phyloP scores from a whole-genome alignment of 2,329 filamentous ascomycete genomes.

The Fusarium concolor region DNA sequence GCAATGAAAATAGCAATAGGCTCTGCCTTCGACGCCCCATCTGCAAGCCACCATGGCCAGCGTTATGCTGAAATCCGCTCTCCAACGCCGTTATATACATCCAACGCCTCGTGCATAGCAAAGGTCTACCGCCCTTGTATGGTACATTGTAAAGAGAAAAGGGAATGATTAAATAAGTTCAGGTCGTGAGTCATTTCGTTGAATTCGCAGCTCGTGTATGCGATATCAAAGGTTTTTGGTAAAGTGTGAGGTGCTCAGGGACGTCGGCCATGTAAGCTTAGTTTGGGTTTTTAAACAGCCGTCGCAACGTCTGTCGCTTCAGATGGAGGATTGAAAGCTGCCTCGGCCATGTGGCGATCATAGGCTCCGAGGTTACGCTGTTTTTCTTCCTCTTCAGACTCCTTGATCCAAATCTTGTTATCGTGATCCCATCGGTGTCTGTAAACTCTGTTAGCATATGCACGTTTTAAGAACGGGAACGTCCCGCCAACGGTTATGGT shows the following conservation, averaged over 20 bases:
- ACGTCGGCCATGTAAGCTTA: background rate
- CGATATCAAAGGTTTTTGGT: background rate
- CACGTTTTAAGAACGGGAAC: background rate
- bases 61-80: constrained; percentile 10
- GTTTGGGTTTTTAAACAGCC: background rate
- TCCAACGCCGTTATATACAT: constrained; percentile 33
- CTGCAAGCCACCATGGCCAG: constrained; percentile 10
- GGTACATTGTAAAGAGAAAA: constrained; percentile 1
- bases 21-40: constrained; percentile 1
- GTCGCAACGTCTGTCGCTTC: constrained; percentile 1
- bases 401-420: constrained; percentile 69
- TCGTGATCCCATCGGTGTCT: constrained; percentile 72
- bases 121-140: background rate
- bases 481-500: background rate
- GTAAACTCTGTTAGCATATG: constrained; percentile 31
- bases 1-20: constrained; percentile 5
- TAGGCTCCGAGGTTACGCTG: constrained; percentile 41
- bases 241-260: background rate
- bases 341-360: constrained; percentile 45
- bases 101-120: constrained; percentile 31
- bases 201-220: constrained; percentile 1
- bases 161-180: constrained; percentile 7
- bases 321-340: constrained; percentile 27
- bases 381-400: constrained; percentile 46
- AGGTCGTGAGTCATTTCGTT: constrained; percentile 20